Evolutionary conservation across 495 filamentous ascomycete species (phyloP).

Genomic region (Aspergillus nanangensis): DNA sequence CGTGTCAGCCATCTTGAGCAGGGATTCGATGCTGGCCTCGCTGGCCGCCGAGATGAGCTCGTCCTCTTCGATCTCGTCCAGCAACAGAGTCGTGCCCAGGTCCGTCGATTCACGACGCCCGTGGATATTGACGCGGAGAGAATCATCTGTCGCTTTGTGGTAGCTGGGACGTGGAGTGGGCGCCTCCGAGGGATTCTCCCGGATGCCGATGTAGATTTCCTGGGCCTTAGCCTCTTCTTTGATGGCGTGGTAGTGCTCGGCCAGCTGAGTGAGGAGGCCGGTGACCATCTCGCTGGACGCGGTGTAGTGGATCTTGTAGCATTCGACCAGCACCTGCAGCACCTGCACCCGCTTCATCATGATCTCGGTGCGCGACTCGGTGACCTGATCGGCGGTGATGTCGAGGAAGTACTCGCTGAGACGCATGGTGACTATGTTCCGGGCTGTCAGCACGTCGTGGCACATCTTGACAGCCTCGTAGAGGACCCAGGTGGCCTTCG

Average conservation of each 20-base stretch:
- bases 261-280: constrained; percentile 20
- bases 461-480: constrained; percentile 23
- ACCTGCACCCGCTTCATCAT: constrained; percentile 30
- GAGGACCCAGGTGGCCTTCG: constrained; percentile 10
- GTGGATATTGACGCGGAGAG: constrained; percentile 22
- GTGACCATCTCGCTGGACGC: constrained; percentile 26
- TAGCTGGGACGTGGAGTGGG: constrained; percentile 1
- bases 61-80: constrained; percentile 15
- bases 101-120: constrained; percentile 19
- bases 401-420: constrained; percentile 28
- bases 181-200: constrained; percentile 3
- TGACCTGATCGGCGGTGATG: constrained; percentile 22
- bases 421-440: constrained; percentile 29
- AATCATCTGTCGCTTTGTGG: constrained; percentile 12
- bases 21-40: constrained; percentile 7
- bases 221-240: constrained; percentile 15
- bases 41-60: constrained; percentile 7
- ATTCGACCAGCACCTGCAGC: constrained; percentile 27
- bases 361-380: constrained; percentile 27
- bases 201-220: constrained; percentile 8
- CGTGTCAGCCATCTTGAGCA: constrained; percentile 11
- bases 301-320: constrained; percentile 34
- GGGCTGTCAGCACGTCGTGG: constrained; percentile 20
- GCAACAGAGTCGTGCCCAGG: constrained; percentile 10
- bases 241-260: constrained; percentile 30